Percentiles rank a stretch among this genome's conserved stretches.
phyloP scores from a whole-genome alignment of 2,329 filamentous ascomycete species.

The Sclerotinia subarctica region DNA sequence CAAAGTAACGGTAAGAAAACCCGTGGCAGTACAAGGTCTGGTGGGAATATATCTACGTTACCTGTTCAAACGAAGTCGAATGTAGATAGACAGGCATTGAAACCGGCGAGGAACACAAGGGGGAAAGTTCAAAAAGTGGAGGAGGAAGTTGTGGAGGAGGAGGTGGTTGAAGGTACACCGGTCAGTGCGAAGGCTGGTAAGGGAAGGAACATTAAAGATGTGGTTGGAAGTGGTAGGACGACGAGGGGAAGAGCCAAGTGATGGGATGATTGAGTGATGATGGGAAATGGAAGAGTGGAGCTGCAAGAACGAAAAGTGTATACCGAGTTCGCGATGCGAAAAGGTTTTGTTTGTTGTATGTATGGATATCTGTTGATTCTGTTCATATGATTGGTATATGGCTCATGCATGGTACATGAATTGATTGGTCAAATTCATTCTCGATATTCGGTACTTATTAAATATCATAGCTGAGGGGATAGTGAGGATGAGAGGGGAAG shows the following conservation, averaged over 20 bases:
- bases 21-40: neutral
- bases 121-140: neutral
- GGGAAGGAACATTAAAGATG: neutral
- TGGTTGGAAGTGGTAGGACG: neutral
- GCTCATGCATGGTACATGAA: too few relatives aligned
- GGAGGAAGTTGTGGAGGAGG: neutral
- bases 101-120: conserved; percentile 1
- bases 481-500: too few relatives aligned
- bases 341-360: neutral
- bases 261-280: neutral
- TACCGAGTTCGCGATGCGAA: neutral
- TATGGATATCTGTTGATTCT: neutral
- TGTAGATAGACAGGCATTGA: neutral
- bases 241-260: conserved; percentile 10
- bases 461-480: too few relatives aligned
- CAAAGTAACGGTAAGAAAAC: conserved; percentile 3
- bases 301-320: neutral
- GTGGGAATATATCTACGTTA: neutral
- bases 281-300: neutral
- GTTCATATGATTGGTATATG: too few relatives aligned
- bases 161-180: neutral
- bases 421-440: too few relatives aligned
- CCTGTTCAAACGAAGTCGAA: neutral
- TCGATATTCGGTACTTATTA: too few relatives aligned
- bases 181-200: neutral